Conservation (phyloP, 805 yeast species). For the Candida sanyiensis region DNA sequence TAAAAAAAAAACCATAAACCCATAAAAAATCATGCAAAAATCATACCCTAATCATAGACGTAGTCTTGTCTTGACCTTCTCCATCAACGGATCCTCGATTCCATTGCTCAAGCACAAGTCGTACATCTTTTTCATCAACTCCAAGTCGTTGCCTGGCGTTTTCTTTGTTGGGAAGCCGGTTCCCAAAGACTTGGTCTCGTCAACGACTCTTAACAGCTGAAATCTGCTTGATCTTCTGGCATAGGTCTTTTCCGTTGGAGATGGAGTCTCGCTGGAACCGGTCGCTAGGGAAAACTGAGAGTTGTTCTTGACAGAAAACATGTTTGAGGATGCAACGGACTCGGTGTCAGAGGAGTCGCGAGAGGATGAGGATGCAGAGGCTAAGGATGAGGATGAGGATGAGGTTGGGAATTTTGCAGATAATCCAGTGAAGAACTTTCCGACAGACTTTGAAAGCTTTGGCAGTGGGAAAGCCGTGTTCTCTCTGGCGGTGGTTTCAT, state of each 20-base stretch:
- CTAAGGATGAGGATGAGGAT: constrained; percentile 8
- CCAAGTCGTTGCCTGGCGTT: constrained; percentile 11
- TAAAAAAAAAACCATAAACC: too few relatives aligned
- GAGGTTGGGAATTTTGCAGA: constrained; percentile 9
- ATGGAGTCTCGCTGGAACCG: neutral
- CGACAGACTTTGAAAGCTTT: constrained; percentile 5
- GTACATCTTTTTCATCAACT: constrained; percentile 18
- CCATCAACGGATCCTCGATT: constrained; percentile 19
- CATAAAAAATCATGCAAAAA: neutral
- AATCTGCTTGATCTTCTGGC: constrained; percentile 5
- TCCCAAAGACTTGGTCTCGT: neutral
- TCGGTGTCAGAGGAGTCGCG: constrained; percentile 7
- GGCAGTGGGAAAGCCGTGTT: neutral
- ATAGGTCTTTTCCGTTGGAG: neutral
- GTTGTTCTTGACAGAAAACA: constrained; percentile 15
- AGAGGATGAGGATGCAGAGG: constrained; percentile 11
- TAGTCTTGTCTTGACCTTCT: constrained; percentile 17
- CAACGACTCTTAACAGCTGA: constrained; percentile 8
- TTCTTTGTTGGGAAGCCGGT: constrained; percentile 1
- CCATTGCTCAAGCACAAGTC: constrained; percentile 21
- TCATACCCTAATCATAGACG: neutral
- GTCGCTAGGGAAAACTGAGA: constrained; percentile 14
- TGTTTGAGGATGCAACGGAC: constrained; percentile 7
- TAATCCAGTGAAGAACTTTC: constrained; percentile 8
- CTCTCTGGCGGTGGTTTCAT: neutral